Evolutionary conservation across 2,329 filamentous ascomycete species (phyloP), one percentile per base, ranked within the genome.

Genomic region (Colletotrichum liriopes): DNA sequence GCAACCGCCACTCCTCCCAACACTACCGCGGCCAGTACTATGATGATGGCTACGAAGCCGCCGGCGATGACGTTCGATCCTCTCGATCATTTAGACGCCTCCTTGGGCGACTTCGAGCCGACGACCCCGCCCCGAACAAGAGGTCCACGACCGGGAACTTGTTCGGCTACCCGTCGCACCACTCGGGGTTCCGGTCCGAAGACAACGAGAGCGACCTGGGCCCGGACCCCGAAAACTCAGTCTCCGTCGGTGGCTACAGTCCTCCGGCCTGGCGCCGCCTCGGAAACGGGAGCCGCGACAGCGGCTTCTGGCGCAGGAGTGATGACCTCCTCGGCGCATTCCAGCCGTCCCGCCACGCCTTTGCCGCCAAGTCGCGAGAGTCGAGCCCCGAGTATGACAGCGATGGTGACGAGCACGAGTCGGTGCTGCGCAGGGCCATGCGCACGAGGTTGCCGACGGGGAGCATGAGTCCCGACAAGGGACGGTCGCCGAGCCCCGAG

Each of bases 211-310:
- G 79, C 80, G 82, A 74, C 65, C 72, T 74, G 68, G 70, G 70
- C 45, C 72, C 67, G 66, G 74, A 81, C 75, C 78, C 83, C 80
- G 85, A 84, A 82, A 86, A 83, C 52, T 78, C 75, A 76, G 82
- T 74, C 77, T 90, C 88, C 78, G 84, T 75, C 77, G 87, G 87
- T 85, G 88, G 88, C 74, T 91, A 88, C 83, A 89, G 86, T 77
- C 89, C 89, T 68, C 89, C 89, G 74, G 89, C 89, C 59, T 91
- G 89, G 89, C 85, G 87, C 78, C 87, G 88, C 75, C 87, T 90
- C 81, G 86, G 84, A 83, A 90, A 89, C 85, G 89, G 88, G 77
- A 85, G 86, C 75, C 85, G 86, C 78, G 89, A 85, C 80, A 88
- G 84, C 77, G 88, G 88, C 74, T 90, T 91, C 79, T 91, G 92